These are phyloP conservation scores for Colletotrichum chrysophilum DNA, from an alignment of 2,329 filamentous ascomycete genomes.

Conservation along the genomic window DNA sequence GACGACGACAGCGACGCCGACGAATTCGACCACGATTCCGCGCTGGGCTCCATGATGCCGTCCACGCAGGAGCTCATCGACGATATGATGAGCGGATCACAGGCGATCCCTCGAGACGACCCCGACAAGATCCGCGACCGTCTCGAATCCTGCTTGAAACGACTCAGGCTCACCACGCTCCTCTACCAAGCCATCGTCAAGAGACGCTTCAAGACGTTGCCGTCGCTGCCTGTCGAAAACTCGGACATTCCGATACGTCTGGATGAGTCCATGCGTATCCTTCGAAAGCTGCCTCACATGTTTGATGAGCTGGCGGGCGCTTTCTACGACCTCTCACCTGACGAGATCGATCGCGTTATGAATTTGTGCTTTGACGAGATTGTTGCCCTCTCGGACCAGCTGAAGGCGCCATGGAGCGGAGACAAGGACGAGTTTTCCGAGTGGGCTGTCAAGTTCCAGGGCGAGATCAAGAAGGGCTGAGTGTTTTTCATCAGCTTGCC, in stretches of 20 bases:
- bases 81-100: slow-evolving; percentile 67
- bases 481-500: neutral
- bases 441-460: slow-evolving; percentile 70
- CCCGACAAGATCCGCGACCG: slow-evolving; percentile 68
- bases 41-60: slow-evolving; percentile 24
- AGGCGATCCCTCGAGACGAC: slow-evolving; percentile 68
- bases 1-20: slow-evolving; percentile 55
- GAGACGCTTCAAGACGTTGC: slow-evolving; percentile 68
- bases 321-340: slow-evolving; percentile 73
- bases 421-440: slow-evolving; percentile 76
- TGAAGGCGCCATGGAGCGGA: slow-evolving; percentile 67
- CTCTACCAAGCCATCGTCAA: slow-evolving; percentile 75
- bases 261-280: slow-evolving; percentile 59
- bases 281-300: slow-evolving; percentile 67
- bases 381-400: slow-evolving; percentile 57
- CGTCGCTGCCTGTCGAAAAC: slow-evolving; percentile 40
- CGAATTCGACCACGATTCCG: slow-evolving; percentile 45
- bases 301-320: slow-evolving; percentile 74
- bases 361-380: slow-evolving; percentile 66
- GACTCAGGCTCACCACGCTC: slow-evolving; percentile 69
- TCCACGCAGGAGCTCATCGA: slow-evolving; percentile 67
- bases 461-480: slow-evolving; percentile 52
- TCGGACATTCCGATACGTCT: slow-evolving; percentile 44
- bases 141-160: slow-evolving; percentile 67
- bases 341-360: slow-evolving; percentile 63